Evolutionary conservation across 495 filamentous ascomycete species (phyloP), one percentile per base, ranked within the genome.

Genomic region (Penicillium argentinense): DNA sequence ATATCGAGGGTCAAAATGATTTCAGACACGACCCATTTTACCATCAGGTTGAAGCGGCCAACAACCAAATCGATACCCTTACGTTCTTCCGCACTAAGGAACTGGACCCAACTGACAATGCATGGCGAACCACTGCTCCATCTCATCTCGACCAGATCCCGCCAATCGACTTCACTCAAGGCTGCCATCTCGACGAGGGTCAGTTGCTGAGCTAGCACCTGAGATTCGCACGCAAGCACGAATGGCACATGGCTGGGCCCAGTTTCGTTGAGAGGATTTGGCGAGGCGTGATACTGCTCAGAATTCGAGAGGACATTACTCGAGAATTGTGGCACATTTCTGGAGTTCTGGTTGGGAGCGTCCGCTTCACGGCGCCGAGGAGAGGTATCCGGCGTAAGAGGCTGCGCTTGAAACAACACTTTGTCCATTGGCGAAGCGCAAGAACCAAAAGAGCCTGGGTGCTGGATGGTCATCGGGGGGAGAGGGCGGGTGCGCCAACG

Each of bases 161-260:
- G 90, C 95, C 95, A 99, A 68, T 97, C 91, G 41, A 99, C 86
- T 58, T 97, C 95, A 53, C 91, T 90, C 36, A 99, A 69, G 0
- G 95, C 95, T 57, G 96, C 91, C 71, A 95, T 95, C 64, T 99
- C 95, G 42, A 99, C 88, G 30, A 99, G 72, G 0, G 91, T 97
- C 55, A 97, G 85, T 64, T 97, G 95, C 64, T 97, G 87, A 5
- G 95, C 93, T 28, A 99, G 76, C 16, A 87, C 72, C 42, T 91
- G 86, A 9, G 91, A 93, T 63, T 95, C 89, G 53, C 93, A 96
- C 0, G 91, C 87, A 13, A 97, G 81, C 32, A 95, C 81, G 60
- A 97, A 99, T 2, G 95, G 92, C 12, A 97, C 67, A 71, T 99
- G 95, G 12, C 66, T 58, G n/a, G 49, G 44, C 11, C 39, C 47